These are phyloP conservation scores for Suillus weaverae DNA, from an alignment of 768 basidiomycete genomes.

Conservation along the genomic window DNA sequence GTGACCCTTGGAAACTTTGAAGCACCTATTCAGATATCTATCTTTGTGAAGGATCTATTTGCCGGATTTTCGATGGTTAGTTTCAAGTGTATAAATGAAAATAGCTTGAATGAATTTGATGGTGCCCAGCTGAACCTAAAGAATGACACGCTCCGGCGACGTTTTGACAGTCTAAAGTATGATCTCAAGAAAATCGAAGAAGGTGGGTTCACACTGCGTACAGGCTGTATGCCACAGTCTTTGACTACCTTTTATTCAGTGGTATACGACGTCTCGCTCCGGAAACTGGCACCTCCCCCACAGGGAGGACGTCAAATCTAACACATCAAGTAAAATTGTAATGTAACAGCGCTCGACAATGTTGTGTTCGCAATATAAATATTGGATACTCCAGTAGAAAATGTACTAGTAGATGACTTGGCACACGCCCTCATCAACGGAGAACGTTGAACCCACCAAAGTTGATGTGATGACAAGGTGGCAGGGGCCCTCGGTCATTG, in stretches of 20 bases:
- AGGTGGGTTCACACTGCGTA: slow-evolving; percentile 44
- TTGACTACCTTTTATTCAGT: slow-evolving; percentile 42
- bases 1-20: slow-evolving; percentile 84
- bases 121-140: slow-evolving; percentile 72
- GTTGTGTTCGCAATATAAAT: not conserved
- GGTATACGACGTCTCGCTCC: slow-evolving; percentile 81
- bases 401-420: not conserved
- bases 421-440: not conserved
- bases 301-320: not conserved
- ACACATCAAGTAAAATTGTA: not conserved
- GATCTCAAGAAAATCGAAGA: slow-evolving; percentile 89
- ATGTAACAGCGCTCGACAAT: not conserved
- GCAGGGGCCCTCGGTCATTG: slow-evolving; percentile 1
- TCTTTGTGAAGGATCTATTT: slow-evolving; percentile 79
- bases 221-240: slow-evolving; percentile 3
- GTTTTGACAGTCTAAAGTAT: slow-evolving; percentile 83
- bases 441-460: not conserved
- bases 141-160: slow-evolving; percentile 70
- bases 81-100: slow-evolving; percentile 4
- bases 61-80: slow-evolving; percentile 81
- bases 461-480: not conserved
- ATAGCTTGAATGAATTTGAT: slow-evolving; percentile 4
- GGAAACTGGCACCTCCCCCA: slow-evolving; percentile 48
- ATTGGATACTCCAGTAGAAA: not conserved
- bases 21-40: slow-evolving; percentile 73